phyloP scores from a whole-genome alignment of 2,329 filamentous ascomycete species.

The Amauroascus verrucosus region DNA sequence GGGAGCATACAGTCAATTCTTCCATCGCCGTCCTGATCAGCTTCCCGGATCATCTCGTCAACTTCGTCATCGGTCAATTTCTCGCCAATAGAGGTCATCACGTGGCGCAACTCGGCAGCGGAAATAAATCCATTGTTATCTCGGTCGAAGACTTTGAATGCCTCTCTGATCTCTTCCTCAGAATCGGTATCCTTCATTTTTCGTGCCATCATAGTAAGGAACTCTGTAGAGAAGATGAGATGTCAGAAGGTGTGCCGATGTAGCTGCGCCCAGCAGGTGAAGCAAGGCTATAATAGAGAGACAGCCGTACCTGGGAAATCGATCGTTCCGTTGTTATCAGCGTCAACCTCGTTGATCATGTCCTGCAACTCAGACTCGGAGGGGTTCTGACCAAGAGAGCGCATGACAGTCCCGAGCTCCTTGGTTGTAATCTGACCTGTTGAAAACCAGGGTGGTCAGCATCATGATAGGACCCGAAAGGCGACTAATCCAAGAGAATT shows the following conservation, averaged over 20 bases:
- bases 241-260: not conserved
- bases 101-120: conserved; percentile 74
- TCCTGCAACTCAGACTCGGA: conserved; percentile 84
- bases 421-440: conserved; percentile 84
- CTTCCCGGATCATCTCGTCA: conserved; percentile 87
- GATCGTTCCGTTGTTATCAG: conserved; percentile 86
- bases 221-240: conserved; percentile 47
- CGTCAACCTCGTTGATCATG: conserved; percentile 90
- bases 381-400: conserved; percentile 79
- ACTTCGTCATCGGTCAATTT: conserved; percentile 86
- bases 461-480: not conserved
- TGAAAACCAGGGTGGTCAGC: conserved; percentile 1
- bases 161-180: conserved; percentile 81
- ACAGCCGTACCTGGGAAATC: conserved; percentile 67
- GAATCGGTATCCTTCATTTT: conserved; percentile 94
- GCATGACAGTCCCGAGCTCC: conserved; percentile 83
- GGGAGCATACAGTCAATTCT: conserved; percentile 67
- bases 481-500: not conserved
- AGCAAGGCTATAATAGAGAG: not conserved
- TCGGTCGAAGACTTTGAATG: conserved; percentile 83
- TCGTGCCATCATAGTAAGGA: conserved; percentile 86
- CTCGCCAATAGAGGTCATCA: conserved; percentile 87
- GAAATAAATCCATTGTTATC: conserved; percentile 91
- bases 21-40: conserved; percentile 80
- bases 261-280: not conserved